A percentile compares a stretch with the other conserved stretches of the same genome.
phyloP scores from a whole-genome alignment of 1,284 basidiomycete species.

The Leccinum pseudoinsigne region DNA sequence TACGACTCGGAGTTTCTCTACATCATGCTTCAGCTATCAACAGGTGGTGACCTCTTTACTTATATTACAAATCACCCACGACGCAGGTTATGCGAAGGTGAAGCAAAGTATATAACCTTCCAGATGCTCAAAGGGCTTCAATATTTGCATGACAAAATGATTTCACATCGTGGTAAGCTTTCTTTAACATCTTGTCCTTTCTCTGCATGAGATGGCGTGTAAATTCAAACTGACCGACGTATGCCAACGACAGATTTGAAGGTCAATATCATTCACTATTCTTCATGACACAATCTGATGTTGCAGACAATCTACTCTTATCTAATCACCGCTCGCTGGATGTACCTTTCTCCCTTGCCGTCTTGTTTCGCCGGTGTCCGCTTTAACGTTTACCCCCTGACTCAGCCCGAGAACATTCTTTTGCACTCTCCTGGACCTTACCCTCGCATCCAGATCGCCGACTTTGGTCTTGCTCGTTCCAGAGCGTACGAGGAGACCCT shows the following conservation, averaged over 20 bases:
- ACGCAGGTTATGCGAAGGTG: conserved; percentile 66
- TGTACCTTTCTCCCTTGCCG: not conserved
- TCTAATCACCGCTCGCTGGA: not conserved
- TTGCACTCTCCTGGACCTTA: conserved; percentile 74
- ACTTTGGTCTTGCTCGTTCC: conserved; percentile 86
- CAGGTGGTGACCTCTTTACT: conserved; percentile 85
- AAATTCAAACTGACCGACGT: conserved; percentile 4
- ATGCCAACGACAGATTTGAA: conserved; percentile 62
- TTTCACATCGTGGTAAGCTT: conserved; percentile 75
- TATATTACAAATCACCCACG: conserved; percentile 69
- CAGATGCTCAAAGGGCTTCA: conserved; percentile 73
- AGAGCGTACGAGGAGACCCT: conserved; percentile 75
- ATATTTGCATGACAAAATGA: conserved; percentile 72
- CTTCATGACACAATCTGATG: not conserved
- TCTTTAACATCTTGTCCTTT: not conserved
- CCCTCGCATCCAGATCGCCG: conserved; percentile 80
- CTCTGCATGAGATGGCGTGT: not conserved
- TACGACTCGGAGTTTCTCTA: conserved; percentile 69
- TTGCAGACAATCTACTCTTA: conserved; percentile 5
- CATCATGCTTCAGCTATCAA: conserved; percentile 83
- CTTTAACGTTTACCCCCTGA: not conserved
- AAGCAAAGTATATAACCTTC: conserved; percentile 82
- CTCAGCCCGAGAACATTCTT: conserved; percentile 83
- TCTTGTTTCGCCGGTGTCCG: not conserved
- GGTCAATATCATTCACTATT: conserved; percentile 36